Evolutionary conservation across 768 basidiomycete species (phyloP).

Genomic region (Tricholoma sp.): DNA sequence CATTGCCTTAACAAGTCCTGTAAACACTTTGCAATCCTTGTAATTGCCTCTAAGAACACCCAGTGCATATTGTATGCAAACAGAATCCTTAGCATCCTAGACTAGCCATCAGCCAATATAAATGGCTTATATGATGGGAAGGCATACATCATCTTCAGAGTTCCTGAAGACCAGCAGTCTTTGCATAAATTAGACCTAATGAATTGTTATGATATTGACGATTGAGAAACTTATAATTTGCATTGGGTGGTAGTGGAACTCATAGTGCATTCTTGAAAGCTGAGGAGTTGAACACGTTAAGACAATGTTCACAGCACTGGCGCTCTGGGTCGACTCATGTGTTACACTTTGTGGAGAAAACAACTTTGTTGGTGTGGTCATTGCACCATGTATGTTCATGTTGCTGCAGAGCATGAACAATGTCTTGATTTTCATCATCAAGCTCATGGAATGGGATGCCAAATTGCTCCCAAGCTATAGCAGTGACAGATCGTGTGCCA

Average conservation of each 20-base stretch:
- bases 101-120: neutral
- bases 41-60: neutral
- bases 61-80: neutral
- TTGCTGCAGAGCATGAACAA: neutral
- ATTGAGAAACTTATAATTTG: neutral
- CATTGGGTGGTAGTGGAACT: neutral
- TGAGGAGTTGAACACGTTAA: neutral
- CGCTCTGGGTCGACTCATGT: neutral
- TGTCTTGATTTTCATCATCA: neutral
- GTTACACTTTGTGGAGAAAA: neutral
- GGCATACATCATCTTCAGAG: too few species aligned
- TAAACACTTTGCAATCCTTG: neutral
- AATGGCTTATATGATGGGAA: too few species aligned
- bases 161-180: too few species aligned
- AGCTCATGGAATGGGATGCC: neutral
- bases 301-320: neutral
- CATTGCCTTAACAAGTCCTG: neutral
- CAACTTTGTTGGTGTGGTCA: neutral
- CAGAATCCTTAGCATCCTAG: neutral
- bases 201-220: neutral
- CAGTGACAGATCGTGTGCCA: neutral
- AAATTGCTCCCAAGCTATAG: neutral
- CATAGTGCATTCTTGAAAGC: neutral
- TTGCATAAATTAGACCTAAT: neutral
- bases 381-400: neutral